Evolutionary conservation across 345 rosid species (phyloP), one percentile per base, ranked within the genome.

Genomic region (Geranium rotundifolium): DNA sequence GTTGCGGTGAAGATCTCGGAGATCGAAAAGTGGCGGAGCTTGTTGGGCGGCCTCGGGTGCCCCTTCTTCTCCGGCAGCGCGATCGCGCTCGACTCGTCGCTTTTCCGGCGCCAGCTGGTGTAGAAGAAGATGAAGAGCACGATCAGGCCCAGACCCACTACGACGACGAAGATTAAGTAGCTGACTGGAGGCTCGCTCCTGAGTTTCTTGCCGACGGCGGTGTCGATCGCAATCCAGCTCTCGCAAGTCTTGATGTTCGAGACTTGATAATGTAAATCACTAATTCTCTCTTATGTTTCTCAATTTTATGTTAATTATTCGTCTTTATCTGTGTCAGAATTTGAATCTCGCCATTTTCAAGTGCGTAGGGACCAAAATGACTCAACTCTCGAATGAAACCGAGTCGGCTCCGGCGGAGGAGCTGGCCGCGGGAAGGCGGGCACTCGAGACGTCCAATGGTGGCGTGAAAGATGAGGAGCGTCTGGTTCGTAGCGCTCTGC

Each of bases 41-140:
- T 75, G 63, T 77, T 80, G 1, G 81, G 87, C 67, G 79, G 81
- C 69, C 77, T 65, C 3, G 84, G 84, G 17, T 79, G 57, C 46
- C 73, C 69, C 23, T 58, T 65, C 56, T 65, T 75, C 62, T 65
- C 78, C 6, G 73, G 60, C 16, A 75, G 59, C 4, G 30, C 17
- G 19, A 19, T 54, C 7, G 63, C 8, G 7, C 72, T 63, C 10
- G 78, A 27, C 23, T 73, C 63, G 29, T 29, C 54, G 17, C 63
- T 59, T 60, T 50, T 71, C 4, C 37, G 37, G 49, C 73, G 67
- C 69, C 67, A 61, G 59, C 78, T 27, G 17, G 23, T 65, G 4
- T 68, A 76, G 72, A 69, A 76, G n/a, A 80, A n/a, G 20, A 76
- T 63, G 62, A 65, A 55, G 29, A 75, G 50, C 23, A 72, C 63